phyloP scores from a whole-genome alignment of 192 early-diverging fungal genomes.

The Haplosporangium gracile region DNA sequence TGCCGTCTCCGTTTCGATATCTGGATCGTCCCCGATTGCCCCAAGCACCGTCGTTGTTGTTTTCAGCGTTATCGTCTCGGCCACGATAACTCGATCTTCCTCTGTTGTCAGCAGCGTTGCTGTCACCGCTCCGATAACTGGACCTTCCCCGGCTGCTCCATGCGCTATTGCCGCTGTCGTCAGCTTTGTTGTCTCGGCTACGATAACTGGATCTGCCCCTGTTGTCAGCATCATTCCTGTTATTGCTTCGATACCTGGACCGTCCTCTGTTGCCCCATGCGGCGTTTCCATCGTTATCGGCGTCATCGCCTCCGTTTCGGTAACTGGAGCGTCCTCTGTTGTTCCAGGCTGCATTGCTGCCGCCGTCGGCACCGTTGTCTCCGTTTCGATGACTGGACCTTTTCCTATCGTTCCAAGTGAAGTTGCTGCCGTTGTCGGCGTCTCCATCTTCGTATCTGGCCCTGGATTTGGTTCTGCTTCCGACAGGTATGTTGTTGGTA shows the following conservation, averaged over 20 bases:
- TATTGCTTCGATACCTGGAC: neutral
- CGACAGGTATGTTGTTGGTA: neutral
- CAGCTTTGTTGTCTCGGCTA: neutral
- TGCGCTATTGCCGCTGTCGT: neutral
- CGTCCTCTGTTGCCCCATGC: neutral
- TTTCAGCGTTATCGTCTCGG: neutral
- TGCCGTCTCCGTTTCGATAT: neutral
- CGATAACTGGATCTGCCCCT: neutral
- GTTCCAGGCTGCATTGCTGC: neutral
- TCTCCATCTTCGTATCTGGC: neutral
- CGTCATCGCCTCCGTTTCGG: neutral
- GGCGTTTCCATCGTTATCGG: neutral
- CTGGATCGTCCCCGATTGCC: neutral
- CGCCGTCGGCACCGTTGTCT: too few species aligned
- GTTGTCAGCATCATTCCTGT: neutral
- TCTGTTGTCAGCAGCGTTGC: neutral
- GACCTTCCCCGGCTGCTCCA: neutral
- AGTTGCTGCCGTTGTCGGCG: neutral
- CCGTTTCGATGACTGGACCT: neutral
- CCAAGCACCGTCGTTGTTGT: neutral
- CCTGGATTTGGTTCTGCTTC: neutral
- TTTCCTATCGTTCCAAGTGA: neutral
- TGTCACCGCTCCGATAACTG: neutral
- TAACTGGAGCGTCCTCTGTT: neutral
- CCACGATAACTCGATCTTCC: neutral